Percentiles rank a stretch among this genome's conserved stretches.
These are phyloP conservation scores for Penicillium brevicompactum DNA, from an alignment of 2,329 filamentous ascomycete genomes.

Conservation along the genomic window DNA sequence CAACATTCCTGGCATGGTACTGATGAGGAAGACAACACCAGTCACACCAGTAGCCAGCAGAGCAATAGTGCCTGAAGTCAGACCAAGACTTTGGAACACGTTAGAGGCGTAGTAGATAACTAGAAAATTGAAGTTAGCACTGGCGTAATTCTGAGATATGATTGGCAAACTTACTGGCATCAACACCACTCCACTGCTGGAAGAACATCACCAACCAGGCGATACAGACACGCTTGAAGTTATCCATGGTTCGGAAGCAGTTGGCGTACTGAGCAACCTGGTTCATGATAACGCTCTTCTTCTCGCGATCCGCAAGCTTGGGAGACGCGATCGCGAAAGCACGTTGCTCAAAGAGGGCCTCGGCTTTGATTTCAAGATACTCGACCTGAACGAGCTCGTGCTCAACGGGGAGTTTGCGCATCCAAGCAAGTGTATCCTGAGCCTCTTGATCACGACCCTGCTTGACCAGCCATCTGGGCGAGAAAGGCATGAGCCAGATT, in stretches of 20 bases:
- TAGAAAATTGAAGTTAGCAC: conserved; percentile 17
- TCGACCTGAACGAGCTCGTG: conserved; percentile 46
- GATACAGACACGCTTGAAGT: conserved; percentile 51
- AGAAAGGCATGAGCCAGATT: conserved; percentile 55
- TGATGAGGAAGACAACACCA: conserved; percentile 35
- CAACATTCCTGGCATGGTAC: conserved; percentile 35
- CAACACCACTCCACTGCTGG: conserved; percentile 50
- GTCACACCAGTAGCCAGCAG: conserved; percentile 39
- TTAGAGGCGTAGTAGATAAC: conserved; percentile 48
- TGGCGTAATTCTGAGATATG: neutral
- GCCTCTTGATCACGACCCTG: conserved; percentile 51
- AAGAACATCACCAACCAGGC: conserved; percentile 53
- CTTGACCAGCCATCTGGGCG: conserved; percentile 56
- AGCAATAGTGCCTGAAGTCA: conserved; percentile 35
- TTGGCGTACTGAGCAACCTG: conserved; percentile 56
- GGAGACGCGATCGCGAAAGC: conserved; percentile 51
- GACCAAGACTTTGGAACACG: conserved; percentile 39
- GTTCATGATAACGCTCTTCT: conserved; percentile 45
- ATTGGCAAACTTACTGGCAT: conserved; percentile 33
- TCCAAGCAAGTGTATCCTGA: conserved; percentile 26
- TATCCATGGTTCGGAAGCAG: conserved; percentile 52
- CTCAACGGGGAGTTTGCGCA: conserved; percentile 36
- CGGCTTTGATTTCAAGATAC: conserved; percentile 52
- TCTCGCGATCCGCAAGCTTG: conserved; percentile 33
- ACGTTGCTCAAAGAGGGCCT: conserved; percentile 46